These are phyloP conservation scores for Leucocoprinus leucothites DNA, from an alignment of 768 basidiomycete species.

Conservation along the genomic window DNA sequence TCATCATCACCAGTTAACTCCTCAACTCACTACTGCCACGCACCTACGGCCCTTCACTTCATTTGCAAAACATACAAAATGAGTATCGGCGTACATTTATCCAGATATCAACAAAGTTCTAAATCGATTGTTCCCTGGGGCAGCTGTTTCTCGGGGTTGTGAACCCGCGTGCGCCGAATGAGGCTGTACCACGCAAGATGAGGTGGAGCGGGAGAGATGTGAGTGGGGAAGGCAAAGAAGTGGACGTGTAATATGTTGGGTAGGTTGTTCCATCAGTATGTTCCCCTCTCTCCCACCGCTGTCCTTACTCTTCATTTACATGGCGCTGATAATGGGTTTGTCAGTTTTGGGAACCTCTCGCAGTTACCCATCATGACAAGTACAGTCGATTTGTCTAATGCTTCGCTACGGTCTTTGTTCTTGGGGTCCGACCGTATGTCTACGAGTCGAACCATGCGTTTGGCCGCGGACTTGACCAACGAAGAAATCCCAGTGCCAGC, in stretches of 20 bases:
- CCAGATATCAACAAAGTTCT: slow-evolving; percentile 66
- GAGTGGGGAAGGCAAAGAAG: slow-evolving; percentile 93
- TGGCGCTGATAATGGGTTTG: neutral
- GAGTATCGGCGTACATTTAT: slow-evolving; percentile 72
- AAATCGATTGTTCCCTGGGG: slow-evolving; percentile 85
- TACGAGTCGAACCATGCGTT: slow-evolving; percentile 73
- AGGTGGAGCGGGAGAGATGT: slow-evolving; percentile 70
- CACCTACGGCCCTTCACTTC: slow-evolving; percentile 80
- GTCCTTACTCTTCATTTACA: neutral
- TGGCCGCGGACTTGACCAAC: slow-evolving; percentile 74
- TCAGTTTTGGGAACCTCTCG: slow-evolving; percentile 81
- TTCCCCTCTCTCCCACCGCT: neutral
- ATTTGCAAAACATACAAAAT: slow-evolving; percentile 87
- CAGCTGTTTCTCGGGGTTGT: slow-evolving; percentile 76
- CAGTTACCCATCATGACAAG: slow-evolving; percentile 70
- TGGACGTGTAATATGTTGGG: slow-evolving; percentile 87
- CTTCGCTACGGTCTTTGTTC: slow-evolving; percentile 76
- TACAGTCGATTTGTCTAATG: slow-evolving; percentile 74
- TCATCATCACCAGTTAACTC: slow-evolving; percentile 72
- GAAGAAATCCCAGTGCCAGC: slow-evolving; percentile 79
- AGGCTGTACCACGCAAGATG: slow-evolving; percentile 65
- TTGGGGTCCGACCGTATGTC: slow-evolving; percentile 84
- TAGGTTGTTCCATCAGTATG: slow-evolving; percentile 70
- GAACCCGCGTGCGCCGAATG: slow-evolving; percentile 63
- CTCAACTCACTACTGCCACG: slow-evolving; percentile 65